Conservation (phyloP, 2,329 filamentous ascomycete species). For the Venturia aucupariae region DNA sequence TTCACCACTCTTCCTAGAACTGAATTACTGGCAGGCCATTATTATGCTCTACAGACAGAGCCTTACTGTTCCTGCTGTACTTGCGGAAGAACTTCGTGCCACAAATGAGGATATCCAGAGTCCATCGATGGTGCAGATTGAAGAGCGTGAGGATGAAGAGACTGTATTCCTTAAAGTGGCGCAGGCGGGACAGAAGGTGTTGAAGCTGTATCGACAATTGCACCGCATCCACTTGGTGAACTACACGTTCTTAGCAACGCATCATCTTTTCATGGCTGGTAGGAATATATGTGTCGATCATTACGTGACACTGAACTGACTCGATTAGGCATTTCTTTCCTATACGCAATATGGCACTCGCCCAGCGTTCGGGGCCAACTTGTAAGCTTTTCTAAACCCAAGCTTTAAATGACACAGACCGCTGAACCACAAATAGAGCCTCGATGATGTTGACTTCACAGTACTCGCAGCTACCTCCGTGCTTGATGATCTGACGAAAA, state of each 20-base stretch:
- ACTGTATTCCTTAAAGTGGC: constrained; percentile 89
- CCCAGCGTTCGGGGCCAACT: constrained; percentile 75
- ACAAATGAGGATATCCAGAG: constrained; percentile 49
- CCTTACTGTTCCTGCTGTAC: constrained; percentile 71
- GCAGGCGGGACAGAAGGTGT: constrained; percentile 84
- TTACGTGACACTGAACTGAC: not conserved
- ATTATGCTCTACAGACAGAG: constrained; percentile 94
- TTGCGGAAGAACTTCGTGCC: constrained; percentile 65
- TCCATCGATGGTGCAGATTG: constrained; percentile 52
- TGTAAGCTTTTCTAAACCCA: constrained; percentile 44
- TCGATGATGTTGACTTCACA: constrained; percentile 97
- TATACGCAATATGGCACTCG: constrained; percentile 97
- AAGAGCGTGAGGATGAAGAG: constrained; percentile 74
- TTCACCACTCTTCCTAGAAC: constrained; percentile 77
- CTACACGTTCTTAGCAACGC: constrained; percentile 90
- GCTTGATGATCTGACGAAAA: constrained; percentile 81
- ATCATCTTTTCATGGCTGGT: constrained; percentile 95
- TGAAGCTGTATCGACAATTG: constrained; percentile 82
- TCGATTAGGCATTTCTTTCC: constrained; percentile 63
- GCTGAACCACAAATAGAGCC: constrained; percentile 41
- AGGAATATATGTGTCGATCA: constrained; percentile 26
- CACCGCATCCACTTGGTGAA: constrained; percentile 85
- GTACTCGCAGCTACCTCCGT: constrained; percentile 89
- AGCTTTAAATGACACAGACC: not conserved
- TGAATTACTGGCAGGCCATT: constrained; percentile 97